phyloP scores from a whole-genome alignment of 345 rosid genomes.

The Salix caprea region DNA sequence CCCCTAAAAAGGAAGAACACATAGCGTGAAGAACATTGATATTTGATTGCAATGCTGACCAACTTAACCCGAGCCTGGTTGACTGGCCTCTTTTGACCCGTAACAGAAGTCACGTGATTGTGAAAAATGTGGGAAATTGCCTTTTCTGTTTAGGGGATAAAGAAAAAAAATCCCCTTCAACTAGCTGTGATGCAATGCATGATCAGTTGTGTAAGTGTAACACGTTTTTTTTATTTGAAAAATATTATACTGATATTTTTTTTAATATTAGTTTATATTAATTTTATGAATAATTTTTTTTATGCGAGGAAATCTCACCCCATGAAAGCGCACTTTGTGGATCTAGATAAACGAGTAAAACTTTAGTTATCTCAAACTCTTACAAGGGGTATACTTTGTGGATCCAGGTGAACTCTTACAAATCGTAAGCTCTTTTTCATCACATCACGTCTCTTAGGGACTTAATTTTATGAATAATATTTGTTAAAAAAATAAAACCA shows the following conservation, averaged over 20 bases:
- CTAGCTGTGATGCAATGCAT: background rate
- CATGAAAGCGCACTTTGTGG: no score
- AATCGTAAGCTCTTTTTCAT: no score
- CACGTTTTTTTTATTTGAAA: no score
- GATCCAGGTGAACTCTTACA: no score
- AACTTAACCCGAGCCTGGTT: background rate
- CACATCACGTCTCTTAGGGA: rapidly evolving
- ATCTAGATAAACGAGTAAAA: no score
- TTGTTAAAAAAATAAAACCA: no score
- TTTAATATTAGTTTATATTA: no score
- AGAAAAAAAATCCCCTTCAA: background rate
- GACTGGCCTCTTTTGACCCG: background rate
- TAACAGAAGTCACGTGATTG: background rate
- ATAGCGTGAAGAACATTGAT: background rate
- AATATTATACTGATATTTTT: no score
- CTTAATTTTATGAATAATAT: no score
- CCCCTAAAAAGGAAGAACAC: background rate
- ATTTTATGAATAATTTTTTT: no score
- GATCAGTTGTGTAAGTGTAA: background rate
- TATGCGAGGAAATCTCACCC: no score
- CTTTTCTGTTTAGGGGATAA: background rate
- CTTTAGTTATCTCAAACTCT: rapidly evolving
- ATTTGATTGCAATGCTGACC: background rate
- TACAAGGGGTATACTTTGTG: no score
- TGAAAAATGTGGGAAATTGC: background rate